Percentiles rank a stretch among this genome's conserved stretches.
These are phyloP conservation scores for Penicillium sp. DNA, from an alignment of 2,329 filamentous ascomycete species.

Conservation along the genomic window DNA sequence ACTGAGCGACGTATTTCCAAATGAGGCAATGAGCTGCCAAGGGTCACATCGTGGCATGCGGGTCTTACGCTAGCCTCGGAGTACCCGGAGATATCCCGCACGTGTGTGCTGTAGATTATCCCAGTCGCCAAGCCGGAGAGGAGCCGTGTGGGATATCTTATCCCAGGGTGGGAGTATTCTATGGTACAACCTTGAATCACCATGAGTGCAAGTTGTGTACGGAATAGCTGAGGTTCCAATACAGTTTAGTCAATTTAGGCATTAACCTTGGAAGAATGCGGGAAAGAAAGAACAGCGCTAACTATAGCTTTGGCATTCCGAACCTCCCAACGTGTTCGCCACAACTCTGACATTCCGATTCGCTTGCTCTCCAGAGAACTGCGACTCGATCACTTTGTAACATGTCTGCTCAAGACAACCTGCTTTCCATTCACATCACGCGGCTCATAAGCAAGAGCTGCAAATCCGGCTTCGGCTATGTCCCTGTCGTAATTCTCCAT, in stretches of 20 bases:
- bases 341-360: neutral
- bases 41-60: conserved; percentile 12
- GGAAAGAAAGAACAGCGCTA: too few relatives aligned
- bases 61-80: conserved; percentile 4
- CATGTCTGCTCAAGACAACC: neutral
- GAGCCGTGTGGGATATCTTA: neutral
- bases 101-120: neutral
- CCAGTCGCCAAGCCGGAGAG: neutral
- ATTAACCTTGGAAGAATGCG: neutral
- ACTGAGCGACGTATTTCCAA: conserved; percentile 5
- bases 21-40: conserved; percentile 11
- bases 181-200: neutral
- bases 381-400: neutral
- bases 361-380: neutral
- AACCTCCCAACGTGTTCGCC: neutral
- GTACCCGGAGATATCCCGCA: neutral
- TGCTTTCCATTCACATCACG: neutral
- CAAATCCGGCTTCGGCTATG: neutral
- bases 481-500: neutral
- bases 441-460: neutral
- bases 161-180: neutral
- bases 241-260: neutral
- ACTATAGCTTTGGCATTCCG: neutral
- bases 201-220: neutral
- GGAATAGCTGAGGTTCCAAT: neutral